phyloP scores from a whole-genome alignment of 148 eudicot genomes.

The Camellia sinensis region DNA sequence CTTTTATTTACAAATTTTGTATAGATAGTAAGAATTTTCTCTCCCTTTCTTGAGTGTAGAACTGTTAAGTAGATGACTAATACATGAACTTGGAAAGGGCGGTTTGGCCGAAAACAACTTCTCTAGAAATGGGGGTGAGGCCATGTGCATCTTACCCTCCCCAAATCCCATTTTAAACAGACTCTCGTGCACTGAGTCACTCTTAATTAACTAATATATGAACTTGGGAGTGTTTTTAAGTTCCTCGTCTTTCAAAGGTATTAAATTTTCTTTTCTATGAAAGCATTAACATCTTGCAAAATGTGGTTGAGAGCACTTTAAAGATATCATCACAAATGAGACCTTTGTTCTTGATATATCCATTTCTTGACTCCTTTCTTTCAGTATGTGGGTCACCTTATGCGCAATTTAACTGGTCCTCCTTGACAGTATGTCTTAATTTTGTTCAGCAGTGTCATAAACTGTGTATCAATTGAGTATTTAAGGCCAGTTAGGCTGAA shows the following conservation, averaged over 20 bases:
- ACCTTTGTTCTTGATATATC: constrained; percentile 7
- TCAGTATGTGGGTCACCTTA: constrained; percentile 18
- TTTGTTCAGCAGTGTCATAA: constrained; percentile 43
- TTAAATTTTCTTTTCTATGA: neutral
- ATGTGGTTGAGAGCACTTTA: constrained; percentile 20
- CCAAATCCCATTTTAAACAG: too few species aligned
- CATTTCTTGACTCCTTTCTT: constrained; percentile 16
- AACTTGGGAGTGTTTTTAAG: neutral
- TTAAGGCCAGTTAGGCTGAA: constrained; percentile 37
- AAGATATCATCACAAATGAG: constrained; percentile 20
- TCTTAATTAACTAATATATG: neutral
- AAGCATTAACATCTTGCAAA: constrained; percentile 5
- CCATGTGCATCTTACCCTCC: too few species aligned
- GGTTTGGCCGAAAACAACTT: too few species aligned
- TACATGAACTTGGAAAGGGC: neutral
- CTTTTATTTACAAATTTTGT: neutral
- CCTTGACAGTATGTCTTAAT: constrained; percentile 27
- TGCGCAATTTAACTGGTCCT: constrained; percentile 35
- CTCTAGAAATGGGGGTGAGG: too few species aligned
- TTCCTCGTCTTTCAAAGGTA: neutral
- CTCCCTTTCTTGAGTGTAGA: neutral
- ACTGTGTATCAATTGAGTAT: constrained; percentile 35
- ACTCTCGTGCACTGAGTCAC: too few species aligned
- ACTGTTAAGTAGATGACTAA: neutral
- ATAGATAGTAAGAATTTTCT: neutral